Evolutionary conservation across 1,284 basidiomycete genomes (phyloP).

Genomic region (Amylostereum chailletii): DNA sequence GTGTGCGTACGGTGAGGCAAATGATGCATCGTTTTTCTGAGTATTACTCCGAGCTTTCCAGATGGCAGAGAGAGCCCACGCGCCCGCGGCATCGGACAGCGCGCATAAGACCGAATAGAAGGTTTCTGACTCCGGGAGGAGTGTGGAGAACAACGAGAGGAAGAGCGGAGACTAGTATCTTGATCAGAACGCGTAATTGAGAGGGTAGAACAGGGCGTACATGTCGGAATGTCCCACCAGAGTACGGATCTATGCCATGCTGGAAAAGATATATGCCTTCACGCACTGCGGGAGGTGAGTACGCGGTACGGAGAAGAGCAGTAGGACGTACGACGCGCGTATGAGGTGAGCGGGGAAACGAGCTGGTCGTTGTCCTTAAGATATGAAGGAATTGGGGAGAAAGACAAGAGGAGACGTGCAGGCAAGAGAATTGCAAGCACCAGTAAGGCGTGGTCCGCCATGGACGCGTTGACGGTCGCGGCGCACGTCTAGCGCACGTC

Average conservation of each 20-base stretch:
- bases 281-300: constrained; percentile 45
- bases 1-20: background rate
- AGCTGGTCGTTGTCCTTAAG: constrained; percentile 67
- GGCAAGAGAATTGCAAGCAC: constrained; percentile 30
- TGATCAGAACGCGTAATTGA: constrained; percentile 8
- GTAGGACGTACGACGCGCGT: constrained; percentile 35
- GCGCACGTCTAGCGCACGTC: too few relatives aligned
- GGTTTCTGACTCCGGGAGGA: constrained; percentile 43
- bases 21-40: constrained; percentile 13
- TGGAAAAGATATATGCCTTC: constrained; percentile 79
- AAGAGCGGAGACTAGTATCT: constrained; percentile 67
- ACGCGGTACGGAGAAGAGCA: background rate
- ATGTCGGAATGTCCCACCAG: constrained; percentile 77
- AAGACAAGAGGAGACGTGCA: constrained; percentile 40
- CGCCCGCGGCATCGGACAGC: constrained; percentile 53
- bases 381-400: constrained; percentile 33
- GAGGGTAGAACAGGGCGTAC: constrained; percentile 33
- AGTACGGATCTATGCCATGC: constrained; percentile 75
- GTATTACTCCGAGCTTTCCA: constrained; percentile 55
- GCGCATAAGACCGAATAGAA: constrained; percentile 64
- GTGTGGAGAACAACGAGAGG: constrained; percentile 67
- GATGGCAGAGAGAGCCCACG: constrained; percentile 58
- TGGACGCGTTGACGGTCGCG: too few relatives aligned
- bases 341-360: constrained; percentile 76
- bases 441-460: constrained; percentile 6